A percentile compares a stretch with the other conserved stretches of the same genome.
Conservation (phyloP, 768 basidiomycete genomes). For the Phlegmacium glaucopus region DNA sequence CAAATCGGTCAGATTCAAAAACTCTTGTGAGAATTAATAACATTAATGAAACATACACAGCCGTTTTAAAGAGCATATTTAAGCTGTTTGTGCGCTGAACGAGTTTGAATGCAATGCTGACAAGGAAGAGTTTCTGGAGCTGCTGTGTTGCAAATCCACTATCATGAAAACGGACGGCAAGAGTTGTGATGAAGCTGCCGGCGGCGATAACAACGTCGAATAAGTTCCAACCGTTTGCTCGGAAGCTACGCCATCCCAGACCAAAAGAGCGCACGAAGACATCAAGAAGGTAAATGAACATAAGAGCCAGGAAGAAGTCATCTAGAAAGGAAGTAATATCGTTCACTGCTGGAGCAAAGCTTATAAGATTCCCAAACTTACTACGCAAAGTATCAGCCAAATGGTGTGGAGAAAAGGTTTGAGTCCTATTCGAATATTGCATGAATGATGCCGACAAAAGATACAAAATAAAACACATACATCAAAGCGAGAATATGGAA, state of each 20-base stretch:
- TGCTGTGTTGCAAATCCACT: constrained; percentile 55
- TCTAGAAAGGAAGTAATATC: constrained; percentile 38
- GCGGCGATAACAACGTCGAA: constrained; percentile 81
- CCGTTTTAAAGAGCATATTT: constrained; percentile 96
- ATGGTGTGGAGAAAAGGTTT: constrained; percentile 58
- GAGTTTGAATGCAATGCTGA: constrained; percentile 91
- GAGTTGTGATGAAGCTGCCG: constrained; percentile 82
- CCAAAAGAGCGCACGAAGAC: constrained; percentile 77
- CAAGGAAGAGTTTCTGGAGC: constrained; percentile 88
- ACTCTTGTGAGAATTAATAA: constrained; percentile 1
- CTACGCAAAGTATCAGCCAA: constrained; percentile 57
- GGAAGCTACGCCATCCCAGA: constrained; percentile 80
- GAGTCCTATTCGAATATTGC: constrained; percentile 53
- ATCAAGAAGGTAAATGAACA: constrained; percentile 73
- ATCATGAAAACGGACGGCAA: constrained; percentile 59
- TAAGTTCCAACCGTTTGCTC: constrained; percentile 91
- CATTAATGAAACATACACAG: constrained; percentile 66
- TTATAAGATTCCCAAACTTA: constrained; percentile 28
- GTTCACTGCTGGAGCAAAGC: background rate
- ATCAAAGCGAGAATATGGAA: constrained; percentile 82
- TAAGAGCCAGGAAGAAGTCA: constrained; percentile 71
- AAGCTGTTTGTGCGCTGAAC: constrained; percentile 84
- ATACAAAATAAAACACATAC: constrained; percentile 39
- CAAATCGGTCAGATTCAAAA: background rate
- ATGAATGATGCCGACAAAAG: background rate